Evolutionary conservation across 2,329 filamentous ascomycete genomes (phyloP).

Genomic region (Drechslerella coelobrocha): DNA sequence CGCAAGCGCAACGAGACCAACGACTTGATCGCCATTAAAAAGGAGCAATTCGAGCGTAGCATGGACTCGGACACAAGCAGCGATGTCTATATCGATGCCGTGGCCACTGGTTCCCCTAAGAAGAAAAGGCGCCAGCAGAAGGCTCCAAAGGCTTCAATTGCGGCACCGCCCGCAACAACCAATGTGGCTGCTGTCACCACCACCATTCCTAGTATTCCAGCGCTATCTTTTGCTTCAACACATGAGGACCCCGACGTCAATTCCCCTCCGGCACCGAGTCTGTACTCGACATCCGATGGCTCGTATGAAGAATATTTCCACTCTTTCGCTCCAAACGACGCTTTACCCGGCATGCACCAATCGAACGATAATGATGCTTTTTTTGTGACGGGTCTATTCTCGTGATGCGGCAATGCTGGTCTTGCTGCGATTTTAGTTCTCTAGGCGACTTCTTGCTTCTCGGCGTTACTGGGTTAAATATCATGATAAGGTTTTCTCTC

Average conservation of each 20-base stretch:
- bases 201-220: neutral
- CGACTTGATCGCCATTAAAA: conserved; percentile 34
- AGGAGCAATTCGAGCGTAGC: conserved; percentile 30
- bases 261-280: conserved; percentile 16
- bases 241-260: conserved; percentile 16
- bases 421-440: neutral
- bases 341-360: neutral
- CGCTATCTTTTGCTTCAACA: conserved; percentile 29
- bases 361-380: neutral
- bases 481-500: no score
- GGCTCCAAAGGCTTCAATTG: neutral
- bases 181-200: neutral
- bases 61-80: conserved; percentile 35
- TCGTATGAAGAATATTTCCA: conserved; percentile 19
- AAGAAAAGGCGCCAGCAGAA: conserved; percentile 36
- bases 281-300: conserved; percentile 21
- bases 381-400: conserved; percentile 5
- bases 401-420: conserved; percentile 5
- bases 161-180: neutral
- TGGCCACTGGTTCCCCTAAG: conserved; percentile 36
- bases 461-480: conserved; percentile 21
- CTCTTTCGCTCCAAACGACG: conserved; percentile 11
- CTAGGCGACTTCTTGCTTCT: neutral
- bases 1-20: conserved; percentile 37
- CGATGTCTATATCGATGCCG: conserved; percentile 30